Base-by-base conservation (phyloP, 2,329 filamentous ascomycete genomes). In the Ceratocystis alfenasii region DNA sequence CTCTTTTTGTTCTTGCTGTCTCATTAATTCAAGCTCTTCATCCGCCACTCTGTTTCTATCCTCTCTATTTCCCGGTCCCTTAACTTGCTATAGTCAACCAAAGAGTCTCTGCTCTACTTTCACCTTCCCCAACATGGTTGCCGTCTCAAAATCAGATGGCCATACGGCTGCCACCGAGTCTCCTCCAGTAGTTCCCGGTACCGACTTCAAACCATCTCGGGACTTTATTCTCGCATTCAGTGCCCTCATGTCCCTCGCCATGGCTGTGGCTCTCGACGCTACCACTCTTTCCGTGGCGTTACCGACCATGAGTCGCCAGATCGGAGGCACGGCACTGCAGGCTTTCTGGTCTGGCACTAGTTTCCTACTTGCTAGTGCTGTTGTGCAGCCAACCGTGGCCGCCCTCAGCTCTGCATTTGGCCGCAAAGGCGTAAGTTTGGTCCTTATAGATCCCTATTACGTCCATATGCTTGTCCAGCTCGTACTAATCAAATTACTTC, bases 341-440 rank as follows among this genome's bases (percentile, higher is more conserved):
- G 83, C 85, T 0, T 89, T 89, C 71, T 89, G 86, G 87, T 81
- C 84, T 12, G 87, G 86, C 1, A 89, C 87, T 3, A 84, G 83
- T 17, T 90, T 87, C 69, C 76, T 90, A 3, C 79, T 90, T 4
- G 82, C 85, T 2, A 84, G 82, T 66, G 84, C 86, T 0, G 80
- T 85, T 36, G 78, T 83, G 53, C 81, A 85, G 70, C 84, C 83
- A 2, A 73, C 74, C 4, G 70, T 77, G n/a, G 73, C 75, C 5
- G 73, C 74, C 2, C 65, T 77, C 8, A 75, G 74, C 41, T 71
- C 71, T 62, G 74, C 75, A 6, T 71, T 76, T 48, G 75, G 75
- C 1, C 69, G 74, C 12, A 76, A 75, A 60, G 67, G 67, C 45
- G 68, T 67, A 65, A 45, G 57, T 63, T 53, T 8, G 20, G 28